Base-by-base conservation (phyloP, 352 stramenopile species). In the Phytopythium oedochilum region DNA sequence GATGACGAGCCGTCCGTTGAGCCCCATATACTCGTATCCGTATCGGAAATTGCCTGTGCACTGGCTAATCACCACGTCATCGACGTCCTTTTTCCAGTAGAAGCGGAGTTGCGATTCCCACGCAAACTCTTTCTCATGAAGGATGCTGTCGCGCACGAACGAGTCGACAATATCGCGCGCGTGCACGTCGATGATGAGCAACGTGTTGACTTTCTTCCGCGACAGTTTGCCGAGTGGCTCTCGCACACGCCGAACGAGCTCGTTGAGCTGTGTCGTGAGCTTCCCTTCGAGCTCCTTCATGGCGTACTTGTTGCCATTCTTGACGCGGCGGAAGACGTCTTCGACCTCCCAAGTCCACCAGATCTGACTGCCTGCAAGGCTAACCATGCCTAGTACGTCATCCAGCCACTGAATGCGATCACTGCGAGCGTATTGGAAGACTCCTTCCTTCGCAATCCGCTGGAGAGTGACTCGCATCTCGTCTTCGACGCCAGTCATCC, bases 301-400 rank as follows among this genome's bases (percentile, higher is more conserved):
- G 2, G 89, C 93, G 53, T 97, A 96, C 61, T 97, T 97, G 63
- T 97, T 93, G 8, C 91, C 92, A 22, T 61, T 66, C 56, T 90
- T 91, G 31, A 97, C 92, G 10, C 83, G 79, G 20, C 83, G 72
- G 42, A 98, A 98, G 7, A 95, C 88, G 51, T 98, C 91, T 53
- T 98, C 92, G 35, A 97, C 91, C 47, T 98, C 84, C 89, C 90
- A 97, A 0, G 90, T 97, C 90, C 90, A 97, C 90, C 89, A 97
- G 39, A 97, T 96, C 59, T 98, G 93, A 59, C 81, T 96, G 22
- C 91, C 93, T 0, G 94, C 87, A 3, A 97, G 78, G 1, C 87
- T 88, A 9, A 98, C 92, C 92, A 97, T 97, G 0, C 92, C 92
- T 17, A 98, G 56, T 4, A 94, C 83, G 12, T 95, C 73, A 57